These are phyloP conservation scores for Penicillium bialowiezense DNA, from an alignment of 495 filamentous ascomycete species.

Conservation along the genomic window DNA sequence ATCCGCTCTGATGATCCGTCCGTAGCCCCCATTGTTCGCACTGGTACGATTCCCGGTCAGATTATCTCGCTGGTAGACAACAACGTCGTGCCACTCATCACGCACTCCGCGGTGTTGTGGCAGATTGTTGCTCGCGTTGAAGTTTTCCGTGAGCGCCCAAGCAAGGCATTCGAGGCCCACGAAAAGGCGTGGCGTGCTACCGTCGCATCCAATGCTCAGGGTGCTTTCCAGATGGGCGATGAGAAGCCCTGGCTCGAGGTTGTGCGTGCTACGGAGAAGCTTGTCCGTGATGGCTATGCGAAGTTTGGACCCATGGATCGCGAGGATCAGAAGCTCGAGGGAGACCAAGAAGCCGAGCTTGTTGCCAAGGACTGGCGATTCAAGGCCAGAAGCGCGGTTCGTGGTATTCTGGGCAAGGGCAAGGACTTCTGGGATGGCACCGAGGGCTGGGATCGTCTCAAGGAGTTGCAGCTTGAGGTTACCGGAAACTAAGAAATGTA, in stretches of 20 bases:
- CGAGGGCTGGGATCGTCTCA: constrained; percentile 64
- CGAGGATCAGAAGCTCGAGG: constrained; percentile 27
- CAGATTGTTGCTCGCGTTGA: constrained; percentile 66
- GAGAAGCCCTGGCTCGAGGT: constrained; percentile 48
- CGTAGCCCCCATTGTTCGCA: constrained; percentile 32
- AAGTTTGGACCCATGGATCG: constrained; percentile 41
- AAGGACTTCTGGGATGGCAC: constrained; percentile 81
- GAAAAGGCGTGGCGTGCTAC: constrained; percentile 86
- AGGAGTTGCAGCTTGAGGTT: constrained; percentile 44
- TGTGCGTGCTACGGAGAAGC: constrained; percentile 44
- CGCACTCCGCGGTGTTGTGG: constrained; percentile 73
- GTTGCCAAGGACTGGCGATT: constrained; percentile 69
- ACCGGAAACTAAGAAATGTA: constrained; percentile 28
- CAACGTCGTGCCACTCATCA: constrained; percentile 76
- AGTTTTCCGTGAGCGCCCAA: constrained; percentile 63
- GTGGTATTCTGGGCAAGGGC: constrained; percentile 76
- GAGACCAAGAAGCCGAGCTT: constrained; percentile 34
- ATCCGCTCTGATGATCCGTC: constrained; percentile 19
- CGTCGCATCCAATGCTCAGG: constrained; percentile 50
- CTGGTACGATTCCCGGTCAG: constrained; percentile 46
- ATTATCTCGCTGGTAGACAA: constrained; percentile 72
- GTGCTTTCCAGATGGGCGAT: constrained; percentile 48
- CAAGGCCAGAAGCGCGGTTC: constrained; percentile 79
- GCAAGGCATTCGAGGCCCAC: constrained; percentile 70
- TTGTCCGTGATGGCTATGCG: constrained; percentile 49